Evolutionary conservation across 2,329 filamentous ascomycete species (phyloP), one percentile per base, ranked within the genome.

Genomic region (Ophiostoma piceae): DNA sequence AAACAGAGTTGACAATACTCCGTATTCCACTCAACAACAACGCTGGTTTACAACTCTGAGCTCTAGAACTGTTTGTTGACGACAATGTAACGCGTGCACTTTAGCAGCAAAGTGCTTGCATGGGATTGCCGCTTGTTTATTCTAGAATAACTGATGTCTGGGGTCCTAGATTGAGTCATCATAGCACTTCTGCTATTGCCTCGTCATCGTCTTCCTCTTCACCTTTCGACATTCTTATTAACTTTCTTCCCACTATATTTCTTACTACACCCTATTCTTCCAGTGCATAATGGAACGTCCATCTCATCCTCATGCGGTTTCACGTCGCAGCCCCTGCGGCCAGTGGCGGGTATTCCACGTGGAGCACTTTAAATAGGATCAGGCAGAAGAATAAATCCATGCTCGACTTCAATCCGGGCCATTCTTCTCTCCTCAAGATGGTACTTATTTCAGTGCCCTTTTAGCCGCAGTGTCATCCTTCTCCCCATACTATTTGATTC

Each of bases 301-400:
- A 62, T 62, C 57, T 62, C 57, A 32, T 32, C 14, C 26, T 32
- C 14, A 35, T 62, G 57, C 57, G 19, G 57, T 62, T 62, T 62
- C 57, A 62, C 26, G 26, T 62, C 32, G 57, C 57, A 9, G 22
- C 57, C 26, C 57, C 26, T 32, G 26, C 16, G 57, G 57, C 57
- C 26, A 62, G 26, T 19, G 26, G 57, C 57, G 11, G 57, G 26
- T 19, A 32, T 57, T 57, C 51, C 51, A 62, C 57, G 57, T 62
- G 57, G 57, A 62, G 57, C 57, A 32, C 57, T 32, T 32, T 62
- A 62, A 62, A 62, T 62, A 62, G 57, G 57, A 62, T 62, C 26
- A 35, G 57, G 57, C 57, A 62, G 26, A 29, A 62, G 12, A 16
- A 62, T 35, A 14, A 35, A 62, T 32, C 32, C 26, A 62, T 57